Conservation (phyloP, 2,329 filamentous ascomycete species). For the Xylaria sp. region DNA sequence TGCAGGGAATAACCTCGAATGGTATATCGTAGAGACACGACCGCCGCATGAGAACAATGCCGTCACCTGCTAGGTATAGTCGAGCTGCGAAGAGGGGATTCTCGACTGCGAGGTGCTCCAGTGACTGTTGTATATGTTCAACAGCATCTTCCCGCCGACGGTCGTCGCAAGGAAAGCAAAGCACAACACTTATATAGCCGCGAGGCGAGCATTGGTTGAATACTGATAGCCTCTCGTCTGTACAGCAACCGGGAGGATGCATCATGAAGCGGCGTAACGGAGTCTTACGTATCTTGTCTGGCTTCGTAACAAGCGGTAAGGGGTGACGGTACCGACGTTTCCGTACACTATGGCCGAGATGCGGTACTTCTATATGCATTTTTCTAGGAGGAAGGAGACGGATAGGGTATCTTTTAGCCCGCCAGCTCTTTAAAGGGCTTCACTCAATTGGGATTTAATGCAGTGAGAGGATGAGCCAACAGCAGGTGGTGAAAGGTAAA, state of each 20-base stretch:
- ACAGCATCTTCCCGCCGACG: conserved; percentile 30
- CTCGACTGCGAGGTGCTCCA: conserved; percentile 38
- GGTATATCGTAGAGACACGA: conserved; percentile 39
- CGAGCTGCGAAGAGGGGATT: conserved; percentile 41
- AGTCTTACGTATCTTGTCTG: conserved; percentile 27
- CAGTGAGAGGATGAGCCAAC: conserved; percentile 1
- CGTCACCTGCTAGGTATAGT: conserved; percentile 34
- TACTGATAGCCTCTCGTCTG: conserved; percentile 40
- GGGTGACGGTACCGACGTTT: conserved; percentile 34
- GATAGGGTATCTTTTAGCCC: neutral
- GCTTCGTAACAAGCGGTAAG: conserved; percentile 26
- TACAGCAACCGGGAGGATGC: conserved; percentile 32
- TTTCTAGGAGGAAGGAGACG: conserved; percentile 24
- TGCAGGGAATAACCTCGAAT: conserved; percentile 30
- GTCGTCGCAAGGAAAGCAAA: conserved; percentile 42
- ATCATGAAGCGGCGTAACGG: conserved; percentile 31
- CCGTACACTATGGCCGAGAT: conserved; percentile 31
- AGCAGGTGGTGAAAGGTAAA: conserved; percentile 5
- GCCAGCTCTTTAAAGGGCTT: neutral
- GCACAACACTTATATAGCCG: conserved; percentile 43
- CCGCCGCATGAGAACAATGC: conserved; percentile 34
- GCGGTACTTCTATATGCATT: conserved; percentile 32
- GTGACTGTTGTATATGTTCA: conserved; percentile 36
- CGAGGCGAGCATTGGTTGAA: conserved; percentile 44
- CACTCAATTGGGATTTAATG: conserved; percentile 1